Evolutionary conservation across 805 yeast species (phyloP).

Genomic region (Zygoascus biomembranicola): DNA sequence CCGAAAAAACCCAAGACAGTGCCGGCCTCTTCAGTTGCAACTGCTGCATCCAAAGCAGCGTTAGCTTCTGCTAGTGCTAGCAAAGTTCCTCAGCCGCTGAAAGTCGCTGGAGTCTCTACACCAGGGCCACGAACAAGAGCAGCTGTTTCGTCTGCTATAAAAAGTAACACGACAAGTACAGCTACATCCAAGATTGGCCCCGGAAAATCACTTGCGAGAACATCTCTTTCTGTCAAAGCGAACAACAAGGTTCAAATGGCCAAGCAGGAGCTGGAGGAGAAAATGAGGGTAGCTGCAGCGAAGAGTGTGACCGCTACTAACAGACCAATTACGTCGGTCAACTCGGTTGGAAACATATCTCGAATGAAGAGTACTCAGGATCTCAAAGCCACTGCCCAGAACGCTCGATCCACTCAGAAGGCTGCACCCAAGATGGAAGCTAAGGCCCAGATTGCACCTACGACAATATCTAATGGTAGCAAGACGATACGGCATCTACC

Average conservation of each 20-base stretch:
- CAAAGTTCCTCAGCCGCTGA: neutral
- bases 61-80: neutral
- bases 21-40: neutral
- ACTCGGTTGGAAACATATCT: neutral
- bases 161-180: neutral
- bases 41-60: neutral
- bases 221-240: slow-evolving; percentile 1
- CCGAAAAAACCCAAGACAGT: neutral
- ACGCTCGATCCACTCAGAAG: slow-evolving; percentile 1
- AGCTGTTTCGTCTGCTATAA: neutral
- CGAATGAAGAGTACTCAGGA: neutral
- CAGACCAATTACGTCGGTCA: neutral
- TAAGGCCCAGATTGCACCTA: neutral
- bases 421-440: slow-evolving; percentile 2
- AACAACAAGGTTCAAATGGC: neutral
- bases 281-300: neutral
- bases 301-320: neutral
- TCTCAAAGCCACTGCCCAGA: neutral
- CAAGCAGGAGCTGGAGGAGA: neutral
- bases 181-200: neutral
- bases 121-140: neutral
- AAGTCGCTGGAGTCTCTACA: neutral
- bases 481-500: neutral
- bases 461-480: neutral
- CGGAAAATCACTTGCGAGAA: neutral